Evolutionary conservation across 208 protist species (phyloP).

Genomic region (Crithidia fasciculata): DNA sequence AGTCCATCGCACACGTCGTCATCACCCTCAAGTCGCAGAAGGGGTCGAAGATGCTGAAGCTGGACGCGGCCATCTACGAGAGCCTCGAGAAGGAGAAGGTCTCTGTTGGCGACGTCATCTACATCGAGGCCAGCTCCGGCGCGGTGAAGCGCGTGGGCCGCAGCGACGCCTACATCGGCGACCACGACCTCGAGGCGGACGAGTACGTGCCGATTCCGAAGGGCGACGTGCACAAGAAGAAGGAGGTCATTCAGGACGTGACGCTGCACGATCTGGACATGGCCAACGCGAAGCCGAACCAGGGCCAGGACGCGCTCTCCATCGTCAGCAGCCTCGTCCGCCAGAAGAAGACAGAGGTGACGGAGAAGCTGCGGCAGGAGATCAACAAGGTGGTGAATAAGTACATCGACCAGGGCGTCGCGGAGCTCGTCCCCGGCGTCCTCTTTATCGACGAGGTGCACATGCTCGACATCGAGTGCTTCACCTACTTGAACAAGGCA

Average conservation of each 20-base stretch:
- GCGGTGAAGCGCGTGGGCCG: constrained; percentile 97
- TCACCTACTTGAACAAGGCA: constrained; percentile 99
- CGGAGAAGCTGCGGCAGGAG: constrained; percentile 99
- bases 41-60: constrained; percentile 98
- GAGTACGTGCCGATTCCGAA: constrained; percentile 99
- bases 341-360: constrained; percentile 99
- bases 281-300: constrained; percentile 98
- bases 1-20: constrained; percentile 98
- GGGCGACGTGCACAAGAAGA: constrained; percentile 99
- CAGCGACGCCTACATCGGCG: constrained; percentile 95
- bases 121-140: constrained; percentile 99
- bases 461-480: constrained; percentile 99
- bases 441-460: constrained; percentile 99
- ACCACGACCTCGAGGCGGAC: constrained; percentile 98
- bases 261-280: constrained; percentile 99
- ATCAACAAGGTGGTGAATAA: constrained; percentile 99
- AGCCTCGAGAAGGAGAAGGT: constrained; percentile 99
- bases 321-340: constrained; percentile 98
- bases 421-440: constrained; percentile 99
- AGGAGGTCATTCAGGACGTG: constrained; percentile 99
- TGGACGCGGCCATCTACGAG: constrained; percentile 99
- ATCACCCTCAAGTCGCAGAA: constrained; percentile 99
- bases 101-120: constrained; percentile 99
- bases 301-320: constrained; percentile 97
- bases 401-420: constrained; percentile 99